Conservation (phyloP, 2,329 filamentous ascomycete genomes). For the Chaetomiaceae sp. region DNA sequence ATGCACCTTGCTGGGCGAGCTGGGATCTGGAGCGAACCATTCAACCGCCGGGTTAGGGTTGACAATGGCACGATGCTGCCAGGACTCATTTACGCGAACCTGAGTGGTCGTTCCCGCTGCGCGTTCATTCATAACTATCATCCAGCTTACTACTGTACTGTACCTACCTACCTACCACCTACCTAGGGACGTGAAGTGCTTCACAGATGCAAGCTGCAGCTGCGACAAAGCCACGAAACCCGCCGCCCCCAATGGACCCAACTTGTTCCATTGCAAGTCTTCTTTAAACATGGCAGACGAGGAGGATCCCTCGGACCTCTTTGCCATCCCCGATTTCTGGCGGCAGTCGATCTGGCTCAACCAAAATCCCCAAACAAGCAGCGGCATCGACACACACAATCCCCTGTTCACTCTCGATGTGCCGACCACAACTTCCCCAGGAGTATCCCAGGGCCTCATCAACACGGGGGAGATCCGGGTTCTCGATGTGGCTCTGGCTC, state of each 20-base stretch:
- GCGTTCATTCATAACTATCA: no score
- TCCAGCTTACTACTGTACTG: no score
- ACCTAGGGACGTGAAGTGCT: no score
- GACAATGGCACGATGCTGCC: no score
- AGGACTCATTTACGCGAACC: background rate
- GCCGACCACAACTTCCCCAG: slow-evolving; percentile 13
- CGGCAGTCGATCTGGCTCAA: slow-evolving; percentile 49
- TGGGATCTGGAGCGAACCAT: no score
- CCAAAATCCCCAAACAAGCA: slow-evolving; percentile 16
- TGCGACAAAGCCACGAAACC: no score
- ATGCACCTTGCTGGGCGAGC: slow-evolving; percentile 11
- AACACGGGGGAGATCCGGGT: background rate
- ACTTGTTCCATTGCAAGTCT: no score
- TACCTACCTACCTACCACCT: no score
- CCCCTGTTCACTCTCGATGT: slow-evolving; percentile 44
- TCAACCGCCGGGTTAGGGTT: slow-evolving; percentile 15
- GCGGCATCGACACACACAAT: slow-evolving; percentile 23
- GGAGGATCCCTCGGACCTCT: slow-evolving; percentile 50
- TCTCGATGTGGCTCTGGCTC: background rate
- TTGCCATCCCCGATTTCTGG: slow-evolving; percentile 61
- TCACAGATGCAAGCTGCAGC: no score
- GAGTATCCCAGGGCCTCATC: background rate
- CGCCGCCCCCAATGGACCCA: no score
- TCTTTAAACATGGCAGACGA: slow-evolving; percentile 38
- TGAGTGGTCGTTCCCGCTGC: background rate